These are phyloP conservation scores for Pythium aristosporum DNA, from an alignment of 352 stramenopile species.

Conservation along the genomic window DNA sequence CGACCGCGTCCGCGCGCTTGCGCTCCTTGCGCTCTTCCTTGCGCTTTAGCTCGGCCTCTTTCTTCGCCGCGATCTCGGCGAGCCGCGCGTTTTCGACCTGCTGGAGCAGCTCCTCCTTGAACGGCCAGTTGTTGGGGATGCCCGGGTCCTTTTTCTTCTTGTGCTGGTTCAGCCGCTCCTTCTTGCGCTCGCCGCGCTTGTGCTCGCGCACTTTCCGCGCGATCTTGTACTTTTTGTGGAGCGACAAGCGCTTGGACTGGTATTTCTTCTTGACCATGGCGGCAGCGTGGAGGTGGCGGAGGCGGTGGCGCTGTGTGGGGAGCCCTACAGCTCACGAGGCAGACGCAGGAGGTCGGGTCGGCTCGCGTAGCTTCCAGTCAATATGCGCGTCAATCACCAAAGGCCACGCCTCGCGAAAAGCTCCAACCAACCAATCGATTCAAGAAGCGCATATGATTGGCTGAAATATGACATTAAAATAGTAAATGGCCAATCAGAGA, in stretches of 20 bases:
- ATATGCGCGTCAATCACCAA: conserved; percentile 13
- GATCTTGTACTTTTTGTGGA: conserved; percentile 99
- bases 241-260: conserved; percentile 95
- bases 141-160: conserved; percentile 97
- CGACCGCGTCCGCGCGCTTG: conserved; percentile 40
- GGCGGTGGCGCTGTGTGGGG: not conserved
- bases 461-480: not conserved
- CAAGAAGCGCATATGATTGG: conserved; percentile 15
- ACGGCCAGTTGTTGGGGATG: conserved; percentile 98
- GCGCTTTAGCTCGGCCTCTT: conserved; percentile 55
- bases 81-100: conserved; percentile 81
- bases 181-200: conserved; percentile 93
- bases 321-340: too few species aligned
- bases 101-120: conserved; percentile 94
- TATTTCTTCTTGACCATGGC: conserved; percentile 99
- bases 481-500: conserved; percentile 20
- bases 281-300: not conserved
- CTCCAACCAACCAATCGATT: conserved; percentile 36
- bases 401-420: conserved; percentile 14
- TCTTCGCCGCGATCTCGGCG: conserved; percentile 64
- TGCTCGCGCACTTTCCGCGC: conserved; percentile 91
- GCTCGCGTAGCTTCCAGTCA: conserved; percentile 27
- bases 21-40: conserved; percentile 73
- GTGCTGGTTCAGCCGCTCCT: conserved; percentile 80
- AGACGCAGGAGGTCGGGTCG: not conserved